These are phyloP conservation scores for Lagenidium giganteum DNA, from an alignment of 352 stramenopile genomes.

Conservation along the genomic window DNA sequence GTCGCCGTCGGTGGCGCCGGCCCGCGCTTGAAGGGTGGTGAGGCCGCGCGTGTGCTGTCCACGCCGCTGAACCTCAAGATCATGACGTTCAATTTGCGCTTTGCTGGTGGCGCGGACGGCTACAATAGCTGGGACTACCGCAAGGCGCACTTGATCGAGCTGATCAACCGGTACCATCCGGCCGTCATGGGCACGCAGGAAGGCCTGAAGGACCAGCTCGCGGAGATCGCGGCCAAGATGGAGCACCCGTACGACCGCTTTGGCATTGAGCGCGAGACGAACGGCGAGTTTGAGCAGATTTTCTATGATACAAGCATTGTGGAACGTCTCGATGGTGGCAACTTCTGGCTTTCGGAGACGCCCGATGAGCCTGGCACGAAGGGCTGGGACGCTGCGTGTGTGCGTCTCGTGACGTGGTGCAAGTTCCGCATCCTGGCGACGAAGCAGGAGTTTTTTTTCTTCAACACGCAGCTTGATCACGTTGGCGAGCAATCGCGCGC, in stretches of 20 bases:
- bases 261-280: constrained; percentile 58
- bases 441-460: constrained; percentile 62
- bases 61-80: constrained; percentile 55
- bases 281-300: constrained; percentile 80
- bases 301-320: constrained; percentile 65
- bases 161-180: constrained; percentile 73
- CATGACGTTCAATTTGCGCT: constrained; percentile 85
- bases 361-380: constrained; percentile 47
- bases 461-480: constrained; percentile 80
- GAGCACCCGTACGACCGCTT: constrained; percentile 67
- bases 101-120: constrained; percentile 55
- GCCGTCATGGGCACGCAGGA: constrained; percentile 72
- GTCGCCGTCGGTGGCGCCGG: constrained; percentile 19
- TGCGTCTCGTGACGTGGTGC: constrained; percentile 68
- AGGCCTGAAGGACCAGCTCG: constrained; percentile 59
- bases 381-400: constrained; percentile 63
- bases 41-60: constrained; percentile 16
- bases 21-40: constrained; percentile 36
- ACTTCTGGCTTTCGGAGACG: constrained; percentile 79
- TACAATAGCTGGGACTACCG: constrained; percentile 62
- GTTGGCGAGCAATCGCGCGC: constrained; percentile 42
- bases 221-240: constrained; percentile 47
- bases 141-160: constrained; percentile 68
- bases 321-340: constrained; percentile 43
- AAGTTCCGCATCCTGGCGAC: constrained; percentile 60